These are phyloP conservation scores for Xylaria multiplex DNA, from an alignment of 2,329 filamentous ascomycete genomes.

Conservation along the genomic window DNA sequence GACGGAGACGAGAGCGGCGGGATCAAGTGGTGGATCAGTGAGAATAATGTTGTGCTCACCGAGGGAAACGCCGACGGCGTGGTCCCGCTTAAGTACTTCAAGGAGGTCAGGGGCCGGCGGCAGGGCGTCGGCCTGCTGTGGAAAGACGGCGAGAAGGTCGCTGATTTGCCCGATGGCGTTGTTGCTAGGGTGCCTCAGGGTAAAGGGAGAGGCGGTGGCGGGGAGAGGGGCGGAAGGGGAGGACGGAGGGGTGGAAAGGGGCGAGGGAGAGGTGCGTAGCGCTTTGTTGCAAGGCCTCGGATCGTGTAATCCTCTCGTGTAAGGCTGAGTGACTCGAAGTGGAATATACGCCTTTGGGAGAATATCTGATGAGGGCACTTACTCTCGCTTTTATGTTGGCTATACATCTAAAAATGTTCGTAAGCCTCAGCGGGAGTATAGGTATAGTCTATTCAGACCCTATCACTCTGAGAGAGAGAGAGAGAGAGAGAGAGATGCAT, in stretches of 20 bases:
- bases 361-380: not conserved
- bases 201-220: constrained; percentile 55
- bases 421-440: not conserved
- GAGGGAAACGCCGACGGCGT: constrained; percentile 68
- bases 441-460: not conserved
- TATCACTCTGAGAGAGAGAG: too few relatives aligned
- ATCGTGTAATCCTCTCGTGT: not conserved
- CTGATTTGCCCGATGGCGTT: constrained; percentile 72
- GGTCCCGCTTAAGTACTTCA: constrained; percentile 74
- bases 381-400: not conserved
- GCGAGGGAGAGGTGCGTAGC: constrained; percentile 26
- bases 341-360: not conserved
- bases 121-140: constrained; percentile 73
- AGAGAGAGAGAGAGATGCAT: too few relatives aligned
- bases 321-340: too few relatives aligned
- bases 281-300: not conserved
- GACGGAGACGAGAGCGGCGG: constrained; percentile 45
- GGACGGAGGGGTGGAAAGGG: constrained; percentile 41
- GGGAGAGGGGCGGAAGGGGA: constrained; percentile 47
- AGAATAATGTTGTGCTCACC: constrained; percentile 79
- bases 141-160: constrained; percentile 73
- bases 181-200: constrained; percentile 59
- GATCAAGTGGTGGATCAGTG: constrained; percentile 80
- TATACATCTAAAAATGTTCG: not conserved
- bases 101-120: constrained; percentile 72